These are phyloP conservation scores for Russula griseocarnosa DNA, from an alignment of 768 basidiomycete species.

Conservation along the genomic window DNA sequence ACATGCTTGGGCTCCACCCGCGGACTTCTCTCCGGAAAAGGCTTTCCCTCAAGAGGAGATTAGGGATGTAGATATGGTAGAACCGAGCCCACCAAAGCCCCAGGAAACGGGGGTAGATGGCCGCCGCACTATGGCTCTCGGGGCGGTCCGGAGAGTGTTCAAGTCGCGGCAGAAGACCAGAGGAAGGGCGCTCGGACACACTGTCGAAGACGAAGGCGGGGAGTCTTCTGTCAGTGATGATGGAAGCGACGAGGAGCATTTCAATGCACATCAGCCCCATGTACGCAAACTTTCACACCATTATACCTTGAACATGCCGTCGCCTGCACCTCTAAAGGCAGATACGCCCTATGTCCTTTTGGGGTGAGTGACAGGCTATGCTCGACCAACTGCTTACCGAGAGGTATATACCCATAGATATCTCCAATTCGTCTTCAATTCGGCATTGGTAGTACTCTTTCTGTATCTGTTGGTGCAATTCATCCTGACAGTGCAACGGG, in stretches of 20 bases:
- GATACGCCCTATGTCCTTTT: slow-evolving; percentile 79
- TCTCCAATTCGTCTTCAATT: slow-evolving; percentile 91
- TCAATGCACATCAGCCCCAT: slow-evolving; percentile 31
- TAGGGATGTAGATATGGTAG: slow-evolving; percentile 72
- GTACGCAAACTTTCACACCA: slow-evolving; percentile 66
- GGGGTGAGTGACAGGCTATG: slow-evolving; percentile 53
- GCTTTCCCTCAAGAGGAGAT: slow-evolving; percentile 57
- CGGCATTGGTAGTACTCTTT: slow-evolving; percentile 75
- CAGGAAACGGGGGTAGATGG: slow-evolving; percentile 40
- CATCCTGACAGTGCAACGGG: slow-evolving; percentile 83
- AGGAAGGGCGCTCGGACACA: slow-evolving; percentile 32
- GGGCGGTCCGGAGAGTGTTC: slow-evolving; percentile 62
- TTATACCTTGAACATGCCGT: slow-evolving; percentile 78
- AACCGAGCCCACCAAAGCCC: slow-evolving; percentile 55
- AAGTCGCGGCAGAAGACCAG: slow-evolving; percentile 52
- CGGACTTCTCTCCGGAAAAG: slow-evolving; percentile 55
- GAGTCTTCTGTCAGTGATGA: slow-evolving; percentile 50
- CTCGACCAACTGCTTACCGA: slow-evolving; percentile 19
- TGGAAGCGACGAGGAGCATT: slow-evolving; percentile 36
- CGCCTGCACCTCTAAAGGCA: slow-evolving; percentile 50
- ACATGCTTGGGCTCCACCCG: slow-evolving; percentile 64
- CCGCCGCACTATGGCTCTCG: slow-evolving; percentile 54
- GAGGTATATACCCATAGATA: slow-evolving; percentile 48
- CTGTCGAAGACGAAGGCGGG: slow-evolving; percentile 32
- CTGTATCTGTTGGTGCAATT: slow-evolving; percentile 84